Base-by-base conservation (phyloP, 2,329 filamentous ascomycete species). In the Paramyrothecium sp. region DNA sequence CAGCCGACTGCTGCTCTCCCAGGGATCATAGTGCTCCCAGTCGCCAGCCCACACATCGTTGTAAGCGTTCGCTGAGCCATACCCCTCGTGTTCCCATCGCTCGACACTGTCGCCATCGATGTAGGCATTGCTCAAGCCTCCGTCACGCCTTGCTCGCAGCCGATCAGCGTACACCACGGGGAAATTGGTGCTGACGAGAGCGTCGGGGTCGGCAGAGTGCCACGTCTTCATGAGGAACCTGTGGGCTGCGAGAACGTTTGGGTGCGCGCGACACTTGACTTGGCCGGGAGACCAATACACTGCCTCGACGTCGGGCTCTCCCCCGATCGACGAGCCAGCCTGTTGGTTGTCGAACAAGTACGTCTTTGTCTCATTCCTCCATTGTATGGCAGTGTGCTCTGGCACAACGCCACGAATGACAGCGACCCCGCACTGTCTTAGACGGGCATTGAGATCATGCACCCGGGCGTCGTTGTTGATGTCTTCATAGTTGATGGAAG, bases 1-100 rank as follows among this genome's bases (percentile, higher is more conserved):
- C 1, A 92, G 75, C 13, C 90, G 82, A 58, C 84, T 81, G 61
- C 82, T 84, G 7, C 84, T 84, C 69, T 93, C 89, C 83, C 88
- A 93, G 0, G 90, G 85, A 64, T 93, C 88, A 66, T 89, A 91
- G 2, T 85, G 75, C 66, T 93, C 90, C 89, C 89, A 93, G 10
- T 80, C 72, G 0, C 90, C 91, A 50, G 82, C 72, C 62, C 87
- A 87, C 54, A 94, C 84, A 26, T 81, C 73, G 53, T 83, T 78
- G 69, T 92, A 94, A 2, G 89, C 87, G 7, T 78, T 75, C 7
- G 82, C 74, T 13, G 68, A 72, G 3, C 82, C 80, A 63, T 89
- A 89, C 30, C 85, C 85, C 11, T 81, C 78, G 20, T 82, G 77
- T 65, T 89, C 86, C 86, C 86, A 89, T n/a, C 86, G 76, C 63